phyloP scores from a whole-genome alignment of 805 yeast species.

The Helenozyma rhizophorensis region DNA sequence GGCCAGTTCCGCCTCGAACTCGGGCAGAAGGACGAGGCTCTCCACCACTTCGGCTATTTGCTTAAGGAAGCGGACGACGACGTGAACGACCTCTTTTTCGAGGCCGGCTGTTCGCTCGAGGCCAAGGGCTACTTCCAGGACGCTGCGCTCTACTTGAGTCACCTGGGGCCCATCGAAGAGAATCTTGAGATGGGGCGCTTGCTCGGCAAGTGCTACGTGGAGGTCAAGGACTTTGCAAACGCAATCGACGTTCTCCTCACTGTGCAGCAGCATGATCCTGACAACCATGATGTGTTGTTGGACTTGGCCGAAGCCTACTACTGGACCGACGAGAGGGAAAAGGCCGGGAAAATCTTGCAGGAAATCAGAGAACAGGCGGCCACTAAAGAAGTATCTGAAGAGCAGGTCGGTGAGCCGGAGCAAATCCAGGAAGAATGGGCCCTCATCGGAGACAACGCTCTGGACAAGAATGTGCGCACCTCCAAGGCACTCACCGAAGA shows the following conservation, averaged over 20 bases:
- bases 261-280: constrained; percentile 53
- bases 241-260: constrained; percentile 59
- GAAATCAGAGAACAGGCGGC: too few relatives aligned
- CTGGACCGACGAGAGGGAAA: constrained; percentile 54
- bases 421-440: constrained; percentile 13
- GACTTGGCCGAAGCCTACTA: constrained; percentile 80
- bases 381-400: too few relatives aligned
- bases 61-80: constrained; percentile 50
- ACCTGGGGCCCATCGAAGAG: constrained; percentile 20
- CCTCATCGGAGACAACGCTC: constrained; percentile 13
- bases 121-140: constrained; percentile 66
- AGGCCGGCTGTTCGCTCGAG: constrained; percentile 73
- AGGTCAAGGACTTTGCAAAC: constrained; percentile 60
- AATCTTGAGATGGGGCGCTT: constrained; percentile 51
- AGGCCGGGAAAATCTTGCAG: constrained; percentile 49
- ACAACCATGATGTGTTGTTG: constrained; percentile 67
- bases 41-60: constrained; percentile 61
- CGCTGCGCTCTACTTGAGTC: constrained; percentile 64
- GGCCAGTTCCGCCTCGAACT: constrained; percentile 69
- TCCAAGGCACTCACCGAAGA: constrained; percentile 28
- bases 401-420: constrained; percentile 3
- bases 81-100: constrained; percentile 67
- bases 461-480: constrained; percentile 8
- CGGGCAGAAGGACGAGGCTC: constrained; percentile 65
- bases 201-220: constrained; percentile 74